Percentiles rank a stretch among this genome's conserved stretches.
phyloP scores from a whole-genome alignment of 345 rosid species.

The Brassica napus region DNA sequence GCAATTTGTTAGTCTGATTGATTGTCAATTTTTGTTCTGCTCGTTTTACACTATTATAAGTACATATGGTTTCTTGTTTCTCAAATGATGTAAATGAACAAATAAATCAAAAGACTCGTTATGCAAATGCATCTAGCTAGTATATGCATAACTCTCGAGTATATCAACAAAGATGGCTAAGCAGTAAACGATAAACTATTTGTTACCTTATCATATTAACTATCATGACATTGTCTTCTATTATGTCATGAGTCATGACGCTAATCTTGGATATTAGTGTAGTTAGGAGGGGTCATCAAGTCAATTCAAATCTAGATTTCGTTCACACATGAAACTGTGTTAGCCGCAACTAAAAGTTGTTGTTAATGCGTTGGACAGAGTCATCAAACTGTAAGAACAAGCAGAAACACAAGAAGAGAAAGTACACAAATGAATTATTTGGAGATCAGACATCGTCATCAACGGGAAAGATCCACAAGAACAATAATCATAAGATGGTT shows the following conservation, averaged over 20 bases:
- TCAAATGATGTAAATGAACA: neutral
- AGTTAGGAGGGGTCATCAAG: neutral
- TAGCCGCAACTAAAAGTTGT: constrained; percentile 8
- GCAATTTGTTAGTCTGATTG: neutral
- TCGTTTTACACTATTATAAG: neutral
- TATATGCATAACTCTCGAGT: neutral
- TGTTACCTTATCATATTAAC: neutral
- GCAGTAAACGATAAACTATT: neutral
- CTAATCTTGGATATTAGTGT: neutral
- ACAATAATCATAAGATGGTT: constrained; percentile 18
- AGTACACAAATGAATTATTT: neutral
- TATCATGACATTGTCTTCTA: neutral
- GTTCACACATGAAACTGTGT: neutral
- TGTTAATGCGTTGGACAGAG: constrained; percentile 29
- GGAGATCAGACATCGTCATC: constrained; percentile 23
- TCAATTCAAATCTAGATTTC: neutral
- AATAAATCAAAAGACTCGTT: neutral
- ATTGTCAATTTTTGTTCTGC: neutral
- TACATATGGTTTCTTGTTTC: neutral
- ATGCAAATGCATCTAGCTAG: neutral
- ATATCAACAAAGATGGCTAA: neutral
- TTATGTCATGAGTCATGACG: neutral
- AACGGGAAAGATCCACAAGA: constrained; percentile 19
- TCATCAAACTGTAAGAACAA: constrained; percentile 36
- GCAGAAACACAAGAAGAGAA: constrained; percentile 31